A percentile compares a stretch with the other conserved stretches of the same genome.
Evolutionary conservation across 2,329 filamentous ascomycete genomes (phyloP).

Genomic region (Colletotrichum sp.): DNA sequence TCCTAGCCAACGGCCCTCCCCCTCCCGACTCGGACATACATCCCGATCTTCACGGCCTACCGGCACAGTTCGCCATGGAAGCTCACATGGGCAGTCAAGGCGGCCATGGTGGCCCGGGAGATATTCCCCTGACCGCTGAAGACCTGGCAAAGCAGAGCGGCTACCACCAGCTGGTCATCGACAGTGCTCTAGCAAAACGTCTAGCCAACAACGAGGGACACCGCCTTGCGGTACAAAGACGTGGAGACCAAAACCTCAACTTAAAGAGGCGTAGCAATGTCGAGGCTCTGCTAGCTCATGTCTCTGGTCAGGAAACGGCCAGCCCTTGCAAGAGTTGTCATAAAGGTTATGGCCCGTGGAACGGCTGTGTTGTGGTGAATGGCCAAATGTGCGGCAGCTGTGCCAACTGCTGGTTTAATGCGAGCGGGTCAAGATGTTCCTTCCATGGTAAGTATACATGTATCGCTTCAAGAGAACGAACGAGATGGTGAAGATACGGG

Average conservation of each 20-base stretch:
- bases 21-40: constrained; percentile 27
- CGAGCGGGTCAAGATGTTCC: constrained; percentile 63
- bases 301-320: constrained; percentile 53
- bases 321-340: constrained; percentile 65
- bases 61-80: constrained; percentile 23
- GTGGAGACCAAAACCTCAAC: constrained; percentile 59
- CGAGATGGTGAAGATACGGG: background rate
- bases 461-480: background rate
- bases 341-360: constrained; percentile 66
- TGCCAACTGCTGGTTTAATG: constrained; percentile 69
- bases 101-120: background rate
- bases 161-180: constrained; percentile 51
- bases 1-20: constrained; percentile 33
- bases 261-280: constrained; percentile 64
- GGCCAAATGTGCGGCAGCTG: constrained; percentile 68
- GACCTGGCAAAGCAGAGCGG: constrained; percentile 52
- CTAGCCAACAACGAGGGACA: constrained; percentile 54
- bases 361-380: constrained; percentile 61
- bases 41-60: constrained; percentile 29
- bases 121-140: constrained; percentile 43
- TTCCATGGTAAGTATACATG: constrained; percentile 56
- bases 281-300: constrained; percentile 63
- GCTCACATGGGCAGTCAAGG: constrained; percentile 22
- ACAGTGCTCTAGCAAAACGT: constrained; percentile 60
- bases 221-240: constrained; percentile 57